Percentiles rank a stretch among this genome's conserved stretches.
These are phyloP conservation scores for Penicillium hordei DNA, from an alignment of 2,329 filamentous ascomycete genomes.

Conservation along the genomic window DNA sequence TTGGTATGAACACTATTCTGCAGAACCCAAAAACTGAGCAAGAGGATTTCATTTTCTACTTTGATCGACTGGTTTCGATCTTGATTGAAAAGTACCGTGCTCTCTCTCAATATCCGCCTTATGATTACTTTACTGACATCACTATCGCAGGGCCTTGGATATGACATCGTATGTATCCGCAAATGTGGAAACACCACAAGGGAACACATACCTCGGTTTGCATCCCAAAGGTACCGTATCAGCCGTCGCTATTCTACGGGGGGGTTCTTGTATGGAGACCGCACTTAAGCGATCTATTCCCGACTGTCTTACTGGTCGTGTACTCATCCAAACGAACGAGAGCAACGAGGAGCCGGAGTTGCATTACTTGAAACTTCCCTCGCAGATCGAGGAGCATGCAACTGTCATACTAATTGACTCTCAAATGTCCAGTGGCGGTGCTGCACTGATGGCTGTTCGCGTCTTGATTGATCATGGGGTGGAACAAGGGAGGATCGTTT, in stretches of 20 bases:
- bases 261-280: slow-evolving; percentile 83
- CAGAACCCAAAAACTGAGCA: slow-evolving; percentile 74
- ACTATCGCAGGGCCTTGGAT: slow-evolving; percentile 64
- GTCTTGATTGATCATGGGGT: slow-evolving; percentile 96
- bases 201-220: slow-evolving; percentile 69
- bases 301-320: slow-evolving; percentile 82
- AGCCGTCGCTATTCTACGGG: slow-evolving; percentile 84
- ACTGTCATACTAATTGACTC: slow-evolving; percentile 85
- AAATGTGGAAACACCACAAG: slow-evolving; percentile 69
- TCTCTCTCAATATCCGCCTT: not conserved
- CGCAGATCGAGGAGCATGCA: slow-evolving; percentile 70
- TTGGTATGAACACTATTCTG: slow-evolving; percentile 86
- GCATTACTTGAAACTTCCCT: slow-evolving; percentile 80
- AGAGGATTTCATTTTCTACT: slow-evolving; percentile 97
- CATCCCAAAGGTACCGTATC: slow-evolving; percentile 70
- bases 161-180: slow-evolving; percentile 67
- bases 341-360: slow-evolving; percentile 87
- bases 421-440: slow-evolving; percentile 90
- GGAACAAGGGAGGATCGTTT: slow-evolving; percentile 76
- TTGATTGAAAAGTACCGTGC: slow-evolving; percentile 66
- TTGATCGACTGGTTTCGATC: slow-evolving; percentile 82
- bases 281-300: slow-evolving; percentile 88
- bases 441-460: slow-evolving; percentile 87
- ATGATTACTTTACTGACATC: slow-evolving; percentile 2
- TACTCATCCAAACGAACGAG: slow-evolving; percentile 86